phyloP scores from a whole-genome alignment of 352 stramenopile species.

The Pythium pyrilobum region DNA sequence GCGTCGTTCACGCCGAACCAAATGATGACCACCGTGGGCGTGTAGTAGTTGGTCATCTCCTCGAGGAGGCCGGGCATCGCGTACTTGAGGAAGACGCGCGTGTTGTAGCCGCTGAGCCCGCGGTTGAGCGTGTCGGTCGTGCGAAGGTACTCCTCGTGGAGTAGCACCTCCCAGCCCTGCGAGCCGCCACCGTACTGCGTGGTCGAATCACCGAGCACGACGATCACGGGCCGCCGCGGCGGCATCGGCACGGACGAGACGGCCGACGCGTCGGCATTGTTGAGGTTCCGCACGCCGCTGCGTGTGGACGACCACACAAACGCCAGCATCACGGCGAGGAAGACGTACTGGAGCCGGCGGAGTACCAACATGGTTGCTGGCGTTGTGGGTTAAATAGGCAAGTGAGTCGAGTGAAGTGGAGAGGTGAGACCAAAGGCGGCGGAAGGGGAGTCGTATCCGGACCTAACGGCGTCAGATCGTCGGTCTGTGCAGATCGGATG shows the following conservation, averaged over 20 bases:
- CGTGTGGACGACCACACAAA: neutral
- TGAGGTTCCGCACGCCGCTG: neutral
- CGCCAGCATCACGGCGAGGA: neutral
- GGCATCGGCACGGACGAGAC: neutral
- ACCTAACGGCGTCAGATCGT: too few relatives aligned
- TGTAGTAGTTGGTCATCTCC: conserved; percentile 19
- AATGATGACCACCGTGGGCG: conserved; percentile 24
- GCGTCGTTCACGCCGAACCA: conserved; percentile 26
- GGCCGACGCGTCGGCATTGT: neutral
- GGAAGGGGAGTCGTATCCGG: too few relatives aligned
- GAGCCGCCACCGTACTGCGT: conserved; percentile 31
- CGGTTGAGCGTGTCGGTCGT: conserved; percentile 35
- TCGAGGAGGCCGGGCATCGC: conserved; percentile 20
- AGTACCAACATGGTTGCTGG: neutral
- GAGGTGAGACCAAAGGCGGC: too few relatives aligned
- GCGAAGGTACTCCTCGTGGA: conserved; percentile 42
- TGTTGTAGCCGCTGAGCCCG: conserved; percentile 52
- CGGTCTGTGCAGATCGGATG: too few relatives aligned
- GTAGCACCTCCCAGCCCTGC: conserved; percentile 30
- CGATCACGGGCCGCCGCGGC: neutral
- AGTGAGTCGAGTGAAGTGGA: too few relatives aligned
- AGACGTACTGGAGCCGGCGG: neutral
- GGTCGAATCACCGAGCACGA: neutral
- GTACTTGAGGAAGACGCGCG: conserved; percentile 24
- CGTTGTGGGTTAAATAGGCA: too few relatives aligned